A percentile compares a stretch with the other conserved stretches of the same genome.
Conservation (phyloP, 805 yeast species). For the Zygoascus flipseniorum region DNA sequence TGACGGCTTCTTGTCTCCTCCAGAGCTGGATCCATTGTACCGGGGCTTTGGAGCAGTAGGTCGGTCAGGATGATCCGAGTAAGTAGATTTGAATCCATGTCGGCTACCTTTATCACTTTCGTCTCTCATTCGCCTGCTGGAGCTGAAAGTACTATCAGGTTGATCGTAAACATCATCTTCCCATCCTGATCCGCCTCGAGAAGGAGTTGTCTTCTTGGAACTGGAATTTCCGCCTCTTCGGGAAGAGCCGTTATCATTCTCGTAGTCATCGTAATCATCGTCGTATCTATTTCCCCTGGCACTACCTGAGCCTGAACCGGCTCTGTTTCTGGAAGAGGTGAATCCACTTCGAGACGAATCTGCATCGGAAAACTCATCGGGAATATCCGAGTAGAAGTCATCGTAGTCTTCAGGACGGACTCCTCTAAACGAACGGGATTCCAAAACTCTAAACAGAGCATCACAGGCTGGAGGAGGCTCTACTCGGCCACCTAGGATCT, state of each 20-base stretch:
- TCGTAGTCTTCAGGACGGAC: slow-evolving; percentile 42
- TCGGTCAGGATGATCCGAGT: slow-evolving; percentile 33
- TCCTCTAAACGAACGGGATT: slow-evolving; percentile 63
- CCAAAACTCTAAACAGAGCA: slow-evolving; percentile 74
- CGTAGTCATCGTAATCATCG: slow-evolving; percentile 13
- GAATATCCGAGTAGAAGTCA: slow-evolving; percentile 70
- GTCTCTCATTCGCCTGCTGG: slow-evolving; percentile 28
- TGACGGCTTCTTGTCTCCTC: slow-evolving; percentile 1
- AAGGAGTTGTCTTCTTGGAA: neutral
- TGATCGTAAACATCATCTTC: slow-evolving; percentile 79
- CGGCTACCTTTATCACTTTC: slow-evolving; percentile 21
- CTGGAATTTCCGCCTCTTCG: neutral
- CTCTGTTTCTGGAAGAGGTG: neutral
- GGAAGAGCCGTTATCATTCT: neutral
- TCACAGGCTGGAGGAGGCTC: slow-evolving; percentile 91
- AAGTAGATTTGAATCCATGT: slow-evolving; percentile 31
- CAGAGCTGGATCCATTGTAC: slow-evolving; percentile 13
- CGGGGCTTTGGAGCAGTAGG: slow-evolving; percentile 37
- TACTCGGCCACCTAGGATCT: slow-evolving; percentile 76
- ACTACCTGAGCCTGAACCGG: neutral
- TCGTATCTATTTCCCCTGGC: slow-evolving; percentile 3
- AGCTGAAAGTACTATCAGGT: slow-evolving; percentile 1
- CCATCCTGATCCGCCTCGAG: slow-evolving; percentile 38
- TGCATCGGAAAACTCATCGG: slow-evolving; percentile 53
- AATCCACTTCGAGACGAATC: slow-evolving; percentile 5